phyloP scores from a whole-genome alignment of 2,329 filamentous ascomycete genomes.

The Trichoderma sp. region DNA sequence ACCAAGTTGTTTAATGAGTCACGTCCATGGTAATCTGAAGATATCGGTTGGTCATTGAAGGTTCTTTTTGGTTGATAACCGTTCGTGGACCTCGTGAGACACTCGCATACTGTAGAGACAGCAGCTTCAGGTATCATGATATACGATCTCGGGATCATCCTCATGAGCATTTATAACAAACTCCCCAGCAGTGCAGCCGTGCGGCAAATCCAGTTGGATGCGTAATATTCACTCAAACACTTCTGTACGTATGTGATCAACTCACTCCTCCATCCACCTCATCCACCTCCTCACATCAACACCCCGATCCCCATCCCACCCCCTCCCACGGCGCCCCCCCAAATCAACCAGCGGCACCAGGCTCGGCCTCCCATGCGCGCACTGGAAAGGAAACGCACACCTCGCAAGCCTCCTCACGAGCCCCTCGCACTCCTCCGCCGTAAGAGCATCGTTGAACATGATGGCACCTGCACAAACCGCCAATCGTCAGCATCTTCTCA shows the following conservation, averaged over 20 bases:
- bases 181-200: too few species aligned
- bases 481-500: neutral
- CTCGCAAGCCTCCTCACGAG: constrained; percentile 60
- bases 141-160: too few species aligned
- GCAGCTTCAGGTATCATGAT: too few species aligned
- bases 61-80: neutral
- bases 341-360: constrained; percentile 65
- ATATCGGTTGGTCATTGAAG: neutral
- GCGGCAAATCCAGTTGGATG: too few species aligned
- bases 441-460: constrained; percentile 80
- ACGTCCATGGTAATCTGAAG: constrained; percentile 7
- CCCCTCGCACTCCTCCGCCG: constrained; percentile 56
- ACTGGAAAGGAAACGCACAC: constrained; percentile 78
- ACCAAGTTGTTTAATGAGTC: constrained; percentile 20
- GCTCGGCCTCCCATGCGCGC: constrained; percentile 74
- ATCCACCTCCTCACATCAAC: constrained; percentile 30
- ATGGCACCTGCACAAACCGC: constrained; percentile 58
- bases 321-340: constrained; percentile 37
- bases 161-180: too few species aligned
- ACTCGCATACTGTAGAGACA: neutral
- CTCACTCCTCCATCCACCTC: constrained; percentile 32
- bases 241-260: too few species aligned
- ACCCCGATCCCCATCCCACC: constrained; percentile 34
- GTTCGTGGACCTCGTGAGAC: neutral
- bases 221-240: neutral